These are phyloP conservation scores for Wickerhamiella nectarea DNA, from an alignment of 805 yeast genomes.

Conservation along the genomic window DNA sequence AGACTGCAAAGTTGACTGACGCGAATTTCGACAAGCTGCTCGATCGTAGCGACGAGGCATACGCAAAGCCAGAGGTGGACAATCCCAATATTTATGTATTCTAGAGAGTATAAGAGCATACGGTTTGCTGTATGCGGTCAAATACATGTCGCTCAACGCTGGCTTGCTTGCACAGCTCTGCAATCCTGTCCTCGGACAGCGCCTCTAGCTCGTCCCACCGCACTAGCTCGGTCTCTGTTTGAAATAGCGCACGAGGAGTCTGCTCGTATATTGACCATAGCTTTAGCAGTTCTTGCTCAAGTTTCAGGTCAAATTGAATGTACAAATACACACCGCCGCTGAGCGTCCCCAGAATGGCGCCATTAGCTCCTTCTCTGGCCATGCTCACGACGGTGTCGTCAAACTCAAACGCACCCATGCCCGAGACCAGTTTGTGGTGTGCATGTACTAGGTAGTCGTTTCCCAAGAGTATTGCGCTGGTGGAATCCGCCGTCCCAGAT, in stretches of 20 bases:
- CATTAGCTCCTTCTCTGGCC: neutral
- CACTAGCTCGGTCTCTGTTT: neutral
- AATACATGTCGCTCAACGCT: neutral
- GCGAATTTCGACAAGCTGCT: constrained; percentile 16
- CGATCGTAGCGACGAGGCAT: constrained; percentile 18
- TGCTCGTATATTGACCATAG: neutral
- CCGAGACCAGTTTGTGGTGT: neutral
- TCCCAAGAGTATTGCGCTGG: neutral
- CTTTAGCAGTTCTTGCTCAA: neutral
- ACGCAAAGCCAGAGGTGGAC: constrained; percentile 14
- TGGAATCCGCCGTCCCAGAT: neutral
- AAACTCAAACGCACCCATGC: neutral
- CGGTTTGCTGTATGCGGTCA: neutral
- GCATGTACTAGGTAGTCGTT: neutral
- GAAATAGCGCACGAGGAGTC: neutral
- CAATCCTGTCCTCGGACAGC: neutral
- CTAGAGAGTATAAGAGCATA: neutral
- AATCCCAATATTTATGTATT: constrained; percentile 10
- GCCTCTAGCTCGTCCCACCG: neutral
- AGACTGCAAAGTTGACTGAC: constrained; percentile 15
- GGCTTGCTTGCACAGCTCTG: neutral
- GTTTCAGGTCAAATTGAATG: neutral
- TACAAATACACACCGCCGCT: constrained; percentile 5
- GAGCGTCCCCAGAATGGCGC: neutral
- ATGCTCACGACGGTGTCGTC: neutral